Conservation (phyloP, 768 basidiomycete species). For the Suillus placidus region DNA sequence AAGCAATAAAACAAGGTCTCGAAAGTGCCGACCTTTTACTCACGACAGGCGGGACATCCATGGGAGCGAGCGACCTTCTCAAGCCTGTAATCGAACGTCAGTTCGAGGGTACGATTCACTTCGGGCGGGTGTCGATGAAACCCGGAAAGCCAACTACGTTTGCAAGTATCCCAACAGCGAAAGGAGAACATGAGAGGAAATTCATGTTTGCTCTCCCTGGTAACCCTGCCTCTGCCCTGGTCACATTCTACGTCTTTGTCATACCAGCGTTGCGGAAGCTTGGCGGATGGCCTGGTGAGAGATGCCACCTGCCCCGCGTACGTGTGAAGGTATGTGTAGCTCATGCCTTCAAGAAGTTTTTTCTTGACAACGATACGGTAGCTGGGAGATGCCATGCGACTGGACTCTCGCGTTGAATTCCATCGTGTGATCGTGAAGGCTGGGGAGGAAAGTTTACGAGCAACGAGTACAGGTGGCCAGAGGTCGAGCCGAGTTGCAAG, state of each 20-base stretch:
- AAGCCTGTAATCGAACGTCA: slow-evolving; percentile 88
- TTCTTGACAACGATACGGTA: slow-evolving; percentile 25
- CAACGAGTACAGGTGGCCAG: slow-evolving; percentile 85
- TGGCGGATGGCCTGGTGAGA: slow-evolving; percentile 62
- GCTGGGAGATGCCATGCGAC: slow-evolving; percentile 61
- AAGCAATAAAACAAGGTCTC: slow-evolving; percentile 58
- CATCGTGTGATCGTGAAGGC: slow-evolving; percentile 73
- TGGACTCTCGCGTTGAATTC: slow-evolving; percentile 80
- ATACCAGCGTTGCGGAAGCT: slow-evolving; percentile 75
- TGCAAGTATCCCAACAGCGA: slow-evolving; percentile 63
- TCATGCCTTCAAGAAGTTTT: not conserved
- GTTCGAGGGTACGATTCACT: slow-evolving; percentile 76
- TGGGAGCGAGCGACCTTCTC: slow-evolving; percentile 85
- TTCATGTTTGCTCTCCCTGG: slow-evolving; percentile 86
- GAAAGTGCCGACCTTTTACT: slow-evolving; percentile 72
- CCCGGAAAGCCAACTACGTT: slow-evolving; percentile 92
- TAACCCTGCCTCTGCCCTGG: slow-evolving; percentile 86
- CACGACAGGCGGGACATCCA: slow-evolving; percentile 89
- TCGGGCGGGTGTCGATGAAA: slow-evolving; percentile 83
- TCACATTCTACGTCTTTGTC: slow-evolving; percentile 84
- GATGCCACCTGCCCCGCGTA: slow-evolving; percentile 62
- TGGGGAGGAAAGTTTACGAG: slow-evolving; percentile 49
- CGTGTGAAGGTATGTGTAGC: slow-evolving; percentile 56
- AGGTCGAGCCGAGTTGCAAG: slow-evolving; percentile 83
- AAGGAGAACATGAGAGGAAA: slow-evolving; percentile 42